phyloP scores from a whole-genome alignment of 352 stramenopile species.

The Phytophthora megakarya region DNA sequence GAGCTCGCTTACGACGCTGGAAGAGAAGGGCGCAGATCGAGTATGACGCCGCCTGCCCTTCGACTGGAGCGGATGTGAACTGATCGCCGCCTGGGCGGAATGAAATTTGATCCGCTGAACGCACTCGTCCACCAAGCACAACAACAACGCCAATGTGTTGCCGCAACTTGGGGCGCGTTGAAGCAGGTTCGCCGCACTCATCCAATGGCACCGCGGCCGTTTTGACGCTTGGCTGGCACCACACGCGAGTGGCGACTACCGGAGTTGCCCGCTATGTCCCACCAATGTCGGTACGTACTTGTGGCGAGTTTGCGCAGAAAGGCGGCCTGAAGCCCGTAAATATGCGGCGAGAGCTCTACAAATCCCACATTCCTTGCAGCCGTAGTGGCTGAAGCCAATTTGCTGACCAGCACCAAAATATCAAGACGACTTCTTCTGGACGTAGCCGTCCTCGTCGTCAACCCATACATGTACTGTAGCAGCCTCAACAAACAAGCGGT shows the following conservation, averaged over 20 bases:
- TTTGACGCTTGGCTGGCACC: constrained; percentile 23
- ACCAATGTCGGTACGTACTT: constrained; percentile 13
- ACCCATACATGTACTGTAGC: too few relatives aligned
- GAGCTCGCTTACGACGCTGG: constrained; percentile 3
- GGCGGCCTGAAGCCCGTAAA: background rate
- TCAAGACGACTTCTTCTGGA: background rate
- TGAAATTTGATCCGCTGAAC: background rate
- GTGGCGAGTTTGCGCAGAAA: constrained; percentile 4
- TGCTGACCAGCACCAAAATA: background rate
- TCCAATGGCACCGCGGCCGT: constrained; percentile 13
- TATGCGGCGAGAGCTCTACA: background rate
- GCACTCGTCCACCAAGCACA: background rate
- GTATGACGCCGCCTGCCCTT: constrained; percentile 19
- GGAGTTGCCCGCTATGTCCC: constrained; percentile 25
- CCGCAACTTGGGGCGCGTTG: background rate
- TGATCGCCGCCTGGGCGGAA: background rate
- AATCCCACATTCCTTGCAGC: background rate
- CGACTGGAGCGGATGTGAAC: background rate
- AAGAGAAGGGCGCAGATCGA: constrained; percentile 13
- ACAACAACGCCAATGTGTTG: background rate
- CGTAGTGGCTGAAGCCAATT: too few relatives aligned
- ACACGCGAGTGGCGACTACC: constrained; percentile 23
- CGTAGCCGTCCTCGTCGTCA: too few relatives aligned
- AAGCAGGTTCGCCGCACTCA: constrained; percentile 16
- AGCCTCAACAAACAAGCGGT: too few relatives aligned